Evolutionary conservation across 2,329 filamentous ascomycete species (phyloP), one percentile per base, ranked within the genome.

Genomic region (Ceratocystis cacaofunesta): DNA sequence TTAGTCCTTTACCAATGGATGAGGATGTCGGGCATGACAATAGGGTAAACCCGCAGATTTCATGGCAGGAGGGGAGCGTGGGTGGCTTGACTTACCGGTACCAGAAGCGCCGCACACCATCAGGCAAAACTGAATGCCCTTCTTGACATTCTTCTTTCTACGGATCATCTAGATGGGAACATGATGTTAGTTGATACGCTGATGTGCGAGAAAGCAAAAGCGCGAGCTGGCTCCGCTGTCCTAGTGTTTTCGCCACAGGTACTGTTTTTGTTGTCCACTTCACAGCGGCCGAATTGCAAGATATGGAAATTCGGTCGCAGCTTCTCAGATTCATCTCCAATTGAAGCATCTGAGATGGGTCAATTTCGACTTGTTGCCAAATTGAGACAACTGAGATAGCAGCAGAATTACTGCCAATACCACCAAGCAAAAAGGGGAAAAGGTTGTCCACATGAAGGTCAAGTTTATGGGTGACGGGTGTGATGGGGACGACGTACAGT

Each of bases 121-220:
- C 85, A 99, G 80, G 78, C 92, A 97, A 82, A 99, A 99, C 83
- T 99, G 94, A 75, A 99, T 97, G 76, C 94, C 94, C 85, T 96
- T 96, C 89, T 96, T 96, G 81, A 99, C 92, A 85, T 99, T 97
- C 89, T 99, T 99, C 92, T 99, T 99, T 79, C 90, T 88, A 80
- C 94, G 92, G 77, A 96, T 92, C 89, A 96, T 94, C 95, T 90
- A 72, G 10, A 58, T 58, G 46, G 43, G 60, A 36, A 30, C 50
- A 71, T 76, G 66, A 76, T 73, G 69, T 65, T 58, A 68, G 67
- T 46, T 7, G 68, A 28, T 36, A 28, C 28, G 28, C 52, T 52
- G 55, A 60, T 30, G 65, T 52, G 48, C 63, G 66, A 61, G 68
- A 64, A 62, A 68, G 65, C 30, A 44, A 25, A 36, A 55, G 8